Evolutionary conservation across 1,284 basidiomycete species (phyloP).

Genomic region (Sporisorium iseilematis-ciliati): DNA sequence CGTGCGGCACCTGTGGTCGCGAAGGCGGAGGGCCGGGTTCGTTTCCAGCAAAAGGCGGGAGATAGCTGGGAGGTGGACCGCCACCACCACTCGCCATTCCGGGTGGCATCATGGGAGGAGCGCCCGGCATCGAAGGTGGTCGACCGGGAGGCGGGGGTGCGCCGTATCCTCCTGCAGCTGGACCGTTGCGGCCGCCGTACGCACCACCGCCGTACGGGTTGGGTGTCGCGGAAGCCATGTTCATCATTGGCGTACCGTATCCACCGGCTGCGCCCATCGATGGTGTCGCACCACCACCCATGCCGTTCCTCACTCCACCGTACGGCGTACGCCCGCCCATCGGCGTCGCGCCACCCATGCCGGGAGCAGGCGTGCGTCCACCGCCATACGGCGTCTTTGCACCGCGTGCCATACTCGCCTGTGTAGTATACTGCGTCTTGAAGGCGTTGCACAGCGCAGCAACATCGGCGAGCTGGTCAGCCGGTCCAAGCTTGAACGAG

Average conservation of each 20-base stretch:
- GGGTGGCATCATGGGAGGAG: constrained; percentile 41
- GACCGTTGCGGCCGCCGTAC: constrained; percentile 18
- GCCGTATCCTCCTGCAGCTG: constrained; percentile 27
- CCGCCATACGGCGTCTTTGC: constrained; percentile 58
- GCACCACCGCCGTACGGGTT: constrained; percentile 38
- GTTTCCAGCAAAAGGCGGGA: constrained; percentile 22
- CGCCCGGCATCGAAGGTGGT: constrained; percentile 45
- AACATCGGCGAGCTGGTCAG: constrained; percentile 66
- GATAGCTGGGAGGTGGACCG: constrained; percentile 38
- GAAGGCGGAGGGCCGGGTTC: constrained; percentile 41
- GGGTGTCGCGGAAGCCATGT: constrained; percentile 39
- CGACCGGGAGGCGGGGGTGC: constrained; percentile 33
- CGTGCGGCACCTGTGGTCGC: constrained; percentile 46
- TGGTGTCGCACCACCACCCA: constrained; percentile 31
- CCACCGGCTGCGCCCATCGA: constrained; percentile 23
- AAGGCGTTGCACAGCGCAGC: constrained; percentile 67
- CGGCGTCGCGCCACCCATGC: constrained; percentile 42
- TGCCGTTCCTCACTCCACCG: constrained; percentile 29
- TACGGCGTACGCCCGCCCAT: constrained; percentile 44
- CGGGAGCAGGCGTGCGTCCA: constrained; percentile 48
- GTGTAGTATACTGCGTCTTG: constrained; percentile 69
- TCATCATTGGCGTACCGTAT: constrained; percentile 35
- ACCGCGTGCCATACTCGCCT: constrained; percentile 54
- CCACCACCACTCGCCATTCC: constrained; percentile 36
- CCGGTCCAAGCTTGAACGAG: constrained; percentile 65